Evolutionary conservation across 2,329 filamentous ascomycete genomes (phyloP).

Genomic region (Talaromyces sp.): DNA sequence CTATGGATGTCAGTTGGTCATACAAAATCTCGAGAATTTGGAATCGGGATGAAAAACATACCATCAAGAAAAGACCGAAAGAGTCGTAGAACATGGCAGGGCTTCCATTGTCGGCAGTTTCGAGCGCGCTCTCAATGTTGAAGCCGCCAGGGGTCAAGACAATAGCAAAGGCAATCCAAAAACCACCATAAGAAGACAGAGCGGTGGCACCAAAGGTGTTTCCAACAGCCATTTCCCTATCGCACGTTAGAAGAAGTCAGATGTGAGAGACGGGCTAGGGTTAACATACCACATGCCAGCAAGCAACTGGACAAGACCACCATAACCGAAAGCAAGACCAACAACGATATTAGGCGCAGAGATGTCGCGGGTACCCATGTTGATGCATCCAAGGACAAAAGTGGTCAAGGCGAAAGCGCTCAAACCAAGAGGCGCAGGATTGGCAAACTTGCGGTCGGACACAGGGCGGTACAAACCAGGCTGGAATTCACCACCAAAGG

Average conservation of each 20-base stretch:
- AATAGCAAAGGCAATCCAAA: conserved; percentile 75
- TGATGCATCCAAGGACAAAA: conserved; percentile 73
- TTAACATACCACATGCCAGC: conserved; percentile 76
- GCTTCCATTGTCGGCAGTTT: conserved; percentile 21
- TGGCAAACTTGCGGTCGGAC: conserved; percentile 68
- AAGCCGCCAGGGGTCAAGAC: conserved; percentile 67
- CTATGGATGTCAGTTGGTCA: conserved; percentile 27
- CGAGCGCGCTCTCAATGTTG: conserved; percentile 49
- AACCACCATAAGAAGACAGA: conserved; percentile 76
- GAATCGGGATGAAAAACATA: conserved; percentile 24
- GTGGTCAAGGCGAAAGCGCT: conserved; percentile 78
- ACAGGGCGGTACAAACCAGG: conserved; percentile 65
- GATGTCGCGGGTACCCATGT: conserved; percentile 63
- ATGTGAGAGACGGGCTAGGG: neutral
- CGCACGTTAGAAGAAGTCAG: neutral
- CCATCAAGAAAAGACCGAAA: conserved; percentile 70
- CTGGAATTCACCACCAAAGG: conserved; percentile 72
- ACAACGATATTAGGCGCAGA: conserved; percentile 64
- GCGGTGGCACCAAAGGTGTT: conserved; percentile 85
- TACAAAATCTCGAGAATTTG: neutral
- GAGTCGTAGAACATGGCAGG: conserved; percentile 52
- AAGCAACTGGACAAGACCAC: conserved; percentile 72
- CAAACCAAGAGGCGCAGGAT: conserved; percentile 74
- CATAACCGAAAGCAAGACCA: conserved; percentile 69
- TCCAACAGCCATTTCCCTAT: conserved; percentile 79